Base-by-base conservation (phyloP, 75 land plant genomes). In the Chamaecyparis obtusa region DNA sequence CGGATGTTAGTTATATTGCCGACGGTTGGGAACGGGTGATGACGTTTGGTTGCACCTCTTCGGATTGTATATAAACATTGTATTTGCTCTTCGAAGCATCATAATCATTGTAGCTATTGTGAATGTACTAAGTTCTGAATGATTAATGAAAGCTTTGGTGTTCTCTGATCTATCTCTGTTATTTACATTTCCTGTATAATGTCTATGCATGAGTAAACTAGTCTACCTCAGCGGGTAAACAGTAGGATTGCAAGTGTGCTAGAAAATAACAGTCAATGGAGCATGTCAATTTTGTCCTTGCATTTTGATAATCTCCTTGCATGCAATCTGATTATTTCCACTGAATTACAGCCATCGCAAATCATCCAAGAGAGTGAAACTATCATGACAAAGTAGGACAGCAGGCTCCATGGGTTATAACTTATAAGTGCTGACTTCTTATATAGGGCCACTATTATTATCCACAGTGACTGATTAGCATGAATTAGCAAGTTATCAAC, bases 401-500 rank as follows among this genome's bases (percentile, higher is more conserved):
- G n/a, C 48, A n/a, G 54, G 27, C 32, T 4, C 49, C 54, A 81
- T 46, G 6, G 30, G 30, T 30, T 27, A n/a, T 81, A 46, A 46
- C 13, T 30, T 27, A n/a, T 81, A 46, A 46, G 10, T 81, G n/a
- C 15, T 43, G 4, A 9, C 32, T 46, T 81, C 51, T 81, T 37
- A 81, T 24, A 78, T 21, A 8, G 46, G 83, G 51, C 14, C 41
- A n/a, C 83, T 80, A 80, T 27, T 80, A 80, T 41, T n/a, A 80
- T 43, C 44, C 49, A 39, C 17, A 19, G n/a, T 78, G 81, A 78
- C 46, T 78, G 81, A 78, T 41, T 19, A 81, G 14, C 3, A 81
- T 27, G 46, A 51, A 46, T 81, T 81, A 46, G 83, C 83, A 81
- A 81, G 83, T 46, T 81, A 81, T 81, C 83, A 81, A 11, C 51